Conservation (phyloP, 495 filamentous ascomycete genomes). For the Annulohypoxylon stygium region DNA sequence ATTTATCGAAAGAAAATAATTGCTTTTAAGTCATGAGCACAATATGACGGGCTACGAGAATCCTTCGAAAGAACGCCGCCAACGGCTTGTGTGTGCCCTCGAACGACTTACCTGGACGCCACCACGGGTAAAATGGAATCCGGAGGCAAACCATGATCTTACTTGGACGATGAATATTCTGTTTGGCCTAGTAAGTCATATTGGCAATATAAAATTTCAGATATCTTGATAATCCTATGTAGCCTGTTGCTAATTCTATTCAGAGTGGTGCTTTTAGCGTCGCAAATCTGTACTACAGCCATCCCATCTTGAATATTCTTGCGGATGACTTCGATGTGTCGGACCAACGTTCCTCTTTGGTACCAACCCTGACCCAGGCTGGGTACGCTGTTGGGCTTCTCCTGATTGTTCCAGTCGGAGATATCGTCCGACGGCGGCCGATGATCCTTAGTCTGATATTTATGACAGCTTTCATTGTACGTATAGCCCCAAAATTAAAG, state of each 20-base stretch:
- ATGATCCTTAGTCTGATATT: conserved; percentile 76
- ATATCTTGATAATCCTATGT: background rate
- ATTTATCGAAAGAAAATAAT: background rate
- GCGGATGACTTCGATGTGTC: conserved; percentile 72
- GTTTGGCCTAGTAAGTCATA: conserved; percentile 63
- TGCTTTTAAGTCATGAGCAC: background rate
- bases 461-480: conserved; percentile 74
- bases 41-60: conserved; percentile 26
- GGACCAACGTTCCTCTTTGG: conserved; percentile 66
- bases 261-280: conserved; percentile 63
- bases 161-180: conserved; percentile 70
- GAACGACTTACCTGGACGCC: conserved; percentile 62
- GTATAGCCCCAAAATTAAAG: conserved; percentile 2
- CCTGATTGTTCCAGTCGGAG: conserved; percentile 82
- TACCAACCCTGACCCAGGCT: conserved; percentile 84
- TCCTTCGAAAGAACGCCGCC: background rate
- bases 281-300: conserved; percentile 80
- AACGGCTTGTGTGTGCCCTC: background rate
- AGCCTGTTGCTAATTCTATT: conserved; percentile 45
- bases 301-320: conserved; percentile 75
- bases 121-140: conserved; percentile 68
- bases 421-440: conserved; percentile 75
- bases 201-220: conserved; percentile 46
- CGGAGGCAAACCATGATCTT: conserved; percentile 67
- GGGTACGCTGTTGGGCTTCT: conserved; percentile 83